Base-by-base conservation (phyloP, 306 rosid species). In the Dryas drummondii region DNA sequence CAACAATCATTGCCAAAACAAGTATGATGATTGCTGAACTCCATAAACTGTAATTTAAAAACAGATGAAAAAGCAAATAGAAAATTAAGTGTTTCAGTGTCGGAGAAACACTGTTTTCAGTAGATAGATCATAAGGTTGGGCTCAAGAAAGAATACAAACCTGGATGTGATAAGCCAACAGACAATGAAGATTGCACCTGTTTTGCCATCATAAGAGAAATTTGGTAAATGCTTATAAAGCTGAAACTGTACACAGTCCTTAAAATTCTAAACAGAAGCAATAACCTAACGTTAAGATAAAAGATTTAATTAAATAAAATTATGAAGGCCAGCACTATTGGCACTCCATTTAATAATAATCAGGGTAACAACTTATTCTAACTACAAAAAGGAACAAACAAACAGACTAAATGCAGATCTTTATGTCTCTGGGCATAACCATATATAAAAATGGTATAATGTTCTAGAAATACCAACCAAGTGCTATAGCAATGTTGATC, bases 171-270 rank as follows among this genome's bases (percentile, higher is more conserved):
- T 82, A 74, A 90, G 82, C 79, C 87, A 82, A 82, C 96, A 94
- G 75, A 91, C 97, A 76, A 91, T 78, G 81, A 94, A 94, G 84
- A 94, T 87, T 58, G 97, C 93, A 82, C 93, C 98, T 94, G 97
- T 80, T 48, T 79, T 58, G 71, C 61, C 58, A 75, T 56, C 79
- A 55, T 42, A 76, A 22, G 53, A 75, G 79, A 78, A 49, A 73
- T 68, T 82, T 64, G 57, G 65, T 66, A 9, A 55, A 8, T 16
- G 12, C 42, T 47, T 37, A 37, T 32, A 49, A 13, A 57, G 47
- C 51, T 55, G 27, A 66, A 48, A 57, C n/a, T 7, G 15, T 16
- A 42, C 19, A n/a, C 12, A 68, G 60, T 27, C 27, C 48, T 8
- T 51, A 26, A 67, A 26, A 5, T 48, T 67, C 41, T 12, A 68